Conservation (phyloP, 768 basidiomycete genomes). For the Boletus coccyginus region DNA sequence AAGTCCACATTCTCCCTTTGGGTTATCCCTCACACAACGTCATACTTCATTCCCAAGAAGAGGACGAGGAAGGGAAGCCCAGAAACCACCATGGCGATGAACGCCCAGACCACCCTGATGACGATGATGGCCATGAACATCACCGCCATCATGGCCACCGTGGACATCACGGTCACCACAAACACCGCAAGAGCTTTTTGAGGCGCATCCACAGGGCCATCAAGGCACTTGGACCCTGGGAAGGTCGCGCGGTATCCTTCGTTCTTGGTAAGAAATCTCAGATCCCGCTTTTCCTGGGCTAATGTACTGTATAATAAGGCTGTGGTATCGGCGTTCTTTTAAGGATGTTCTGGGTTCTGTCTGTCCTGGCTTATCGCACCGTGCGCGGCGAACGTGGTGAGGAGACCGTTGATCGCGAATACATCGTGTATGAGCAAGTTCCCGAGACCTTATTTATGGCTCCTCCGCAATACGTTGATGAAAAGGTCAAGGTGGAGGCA, state of each 20-base stretch:
- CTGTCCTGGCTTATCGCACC: constrained; percentile 58
- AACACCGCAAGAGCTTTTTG: constrained; percentile 46
- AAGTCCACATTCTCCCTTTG: constrained; percentile 32
- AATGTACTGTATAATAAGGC: constrained; percentile 39
- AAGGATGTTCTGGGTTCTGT: constrained; percentile 76
- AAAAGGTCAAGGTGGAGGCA: constrained; percentile 40
- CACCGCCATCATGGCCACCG: constrained; percentile 13
- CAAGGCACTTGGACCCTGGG: constrained; percentile 75
- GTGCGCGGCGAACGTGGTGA: constrained; percentile 45
- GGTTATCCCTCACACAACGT: constrained; percentile 1
- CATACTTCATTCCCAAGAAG: constrained; percentile 5
- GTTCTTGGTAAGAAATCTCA: constrained; percentile 59
- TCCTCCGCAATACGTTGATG: constrained; percentile 60
- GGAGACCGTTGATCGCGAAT: constrained; percentile 38
- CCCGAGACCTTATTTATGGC: constrained; percentile 47
- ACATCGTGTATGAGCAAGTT: constrained; percentile 44
- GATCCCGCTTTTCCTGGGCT: background rate
- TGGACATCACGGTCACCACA: constrained; percentile 17
- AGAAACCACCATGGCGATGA: constrained; percentile 3
- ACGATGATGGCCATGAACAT: background rate
- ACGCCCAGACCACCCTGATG: background rate
- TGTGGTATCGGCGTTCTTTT: constrained; percentile 81
- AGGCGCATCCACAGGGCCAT: constrained; percentile 63
- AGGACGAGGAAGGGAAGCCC: constrained; percentile 9
- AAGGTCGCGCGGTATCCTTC: constrained; percentile 78